Percentiles rank a stretch among this genome's conserved stretches.
Conservation (phyloP, 805 yeast genomes). For the baker's yeast (Saccharomyces cerevisiae) region DNA sequence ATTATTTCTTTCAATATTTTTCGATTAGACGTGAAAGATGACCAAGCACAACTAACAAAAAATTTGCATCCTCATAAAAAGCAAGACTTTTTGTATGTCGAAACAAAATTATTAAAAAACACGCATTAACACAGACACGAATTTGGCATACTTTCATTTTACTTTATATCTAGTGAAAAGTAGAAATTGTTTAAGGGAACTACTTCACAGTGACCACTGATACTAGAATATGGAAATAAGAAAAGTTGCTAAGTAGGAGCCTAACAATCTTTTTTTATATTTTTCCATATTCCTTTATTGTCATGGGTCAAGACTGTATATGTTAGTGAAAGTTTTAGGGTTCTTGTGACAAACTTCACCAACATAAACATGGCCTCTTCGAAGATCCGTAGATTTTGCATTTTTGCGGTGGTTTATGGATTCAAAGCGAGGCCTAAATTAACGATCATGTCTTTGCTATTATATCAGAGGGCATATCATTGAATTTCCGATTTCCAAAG, state of each 20-base stretch:
- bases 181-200: background rate
- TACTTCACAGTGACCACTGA: background rate
- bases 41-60: background rate
- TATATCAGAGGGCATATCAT: background rate
- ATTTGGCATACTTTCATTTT: background rate
- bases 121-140: no score
- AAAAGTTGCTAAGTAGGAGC: conserved; percentile 1
- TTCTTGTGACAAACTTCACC: background rate
- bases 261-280: background rate
- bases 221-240: background rate
- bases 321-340: background rate
- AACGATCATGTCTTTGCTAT: conserved; percentile 3
- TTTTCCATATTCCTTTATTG: background rate
- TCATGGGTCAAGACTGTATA: background rate
- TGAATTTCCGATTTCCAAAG: background rate
- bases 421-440: conserved; percentile 41
- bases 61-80: background rate
- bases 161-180: background rate
- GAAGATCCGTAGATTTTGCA: conserved; percentile 36
- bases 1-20: background rate
- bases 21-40: background rate
- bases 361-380: conserved; percentile 33
- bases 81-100: background rate
- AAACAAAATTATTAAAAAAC: background rate
- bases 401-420: conserved; percentile 33